These are phyloP conservation scores for Aspergillus heteromorphus DNA, from an alignment of 495 filamentous ascomycete genomes.

Conservation along the genomic window DNA sequence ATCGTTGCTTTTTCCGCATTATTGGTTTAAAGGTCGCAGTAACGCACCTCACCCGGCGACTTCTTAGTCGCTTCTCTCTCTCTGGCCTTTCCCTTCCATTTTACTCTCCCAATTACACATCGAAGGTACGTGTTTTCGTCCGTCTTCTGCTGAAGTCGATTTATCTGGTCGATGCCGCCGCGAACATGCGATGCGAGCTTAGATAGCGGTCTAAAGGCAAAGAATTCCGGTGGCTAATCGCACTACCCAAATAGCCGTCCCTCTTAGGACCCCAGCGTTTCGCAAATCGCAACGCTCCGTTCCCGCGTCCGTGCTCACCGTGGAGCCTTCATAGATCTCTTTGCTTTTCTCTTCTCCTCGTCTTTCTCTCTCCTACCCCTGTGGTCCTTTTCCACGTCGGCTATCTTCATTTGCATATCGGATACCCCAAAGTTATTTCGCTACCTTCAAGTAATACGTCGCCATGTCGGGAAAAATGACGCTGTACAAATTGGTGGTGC, in stretches of 20 bases:
- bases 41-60: not conserved
- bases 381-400: constrained; percentile 7
- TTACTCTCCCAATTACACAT: not conserved
- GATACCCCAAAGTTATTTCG: not conserved
- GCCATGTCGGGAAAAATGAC: constrained; percentile 82
- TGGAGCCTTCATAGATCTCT: constrained; percentile 20
- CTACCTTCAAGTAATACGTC: constrained; percentile 15
- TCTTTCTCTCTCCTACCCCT: constrained; percentile 9
- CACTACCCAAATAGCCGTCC: constrained; percentile 26
- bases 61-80: not conserved
- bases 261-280: constrained; percentile 18
- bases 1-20: not conserved
- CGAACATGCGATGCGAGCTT: constrained; percentile 16
- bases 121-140: constrained; percentile 12
- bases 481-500: constrained; percentile 96
- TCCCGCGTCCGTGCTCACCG: constrained; percentile 24
- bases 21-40: not conserved
- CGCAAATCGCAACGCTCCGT: constrained; percentile 20
- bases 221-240: constrained; percentile 26
- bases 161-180: constrained; percentile 8
- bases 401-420: constrained; percentile 3
- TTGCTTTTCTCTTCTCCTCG: constrained; percentile 13
- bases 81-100: not conserved
- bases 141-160: constrained; percentile 6
- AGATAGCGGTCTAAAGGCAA: constrained; percentile 16